Evolutionary conservation across 1,284 basidiomycete genomes (phyloP), one percentile per base, ranked within the genome.

Genomic region (Ceratorhiza oryzae-sativae): DNA sequence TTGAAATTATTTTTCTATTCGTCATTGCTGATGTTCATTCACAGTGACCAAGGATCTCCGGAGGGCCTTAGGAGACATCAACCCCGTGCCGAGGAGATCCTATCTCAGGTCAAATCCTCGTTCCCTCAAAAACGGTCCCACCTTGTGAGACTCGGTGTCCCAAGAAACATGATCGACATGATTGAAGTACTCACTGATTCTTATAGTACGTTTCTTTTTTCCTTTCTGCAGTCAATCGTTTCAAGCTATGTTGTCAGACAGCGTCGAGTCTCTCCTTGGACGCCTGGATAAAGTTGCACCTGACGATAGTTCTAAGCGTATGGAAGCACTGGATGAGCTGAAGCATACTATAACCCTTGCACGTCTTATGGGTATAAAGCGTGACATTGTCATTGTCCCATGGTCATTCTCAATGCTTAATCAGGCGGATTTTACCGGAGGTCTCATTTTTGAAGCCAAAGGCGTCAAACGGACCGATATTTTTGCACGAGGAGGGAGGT

Each of bases 401-500:
- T 71, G 68, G 68, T 70, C 67, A 3, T 80, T 94, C 42, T 75
- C 81, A 23, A 89, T 93, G 86, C 75, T 78, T 59, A 77, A 77
- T 74, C 86, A 87, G 75, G 79, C 81, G 0, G 84, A 88, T 76
- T 93, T 92, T 82, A 87, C 87, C 55, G 86, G 90, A 67, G 93
- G 92, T 0, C 83, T 94, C 25, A 83, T 91, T 59, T 85, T 95
- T 72, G 90, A 93, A 76, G 87, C 94, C 2, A 84, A 87, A 71
- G 86, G 85, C 56, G 87, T 84, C 75, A 92, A 90, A 77, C 85
- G 85, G 25, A 82, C 84, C 1, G 93, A 95, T 73, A 84, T 94
- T 13, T 84, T 95, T 25, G 93, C 90, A 32, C 87, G 87, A 3
- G 93, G 92, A 70, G 94, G 94, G 75, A 84, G 91, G 90, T 91